Conservation (phyloP, 345 rosid species). For the Salix dunnii region DNA sequence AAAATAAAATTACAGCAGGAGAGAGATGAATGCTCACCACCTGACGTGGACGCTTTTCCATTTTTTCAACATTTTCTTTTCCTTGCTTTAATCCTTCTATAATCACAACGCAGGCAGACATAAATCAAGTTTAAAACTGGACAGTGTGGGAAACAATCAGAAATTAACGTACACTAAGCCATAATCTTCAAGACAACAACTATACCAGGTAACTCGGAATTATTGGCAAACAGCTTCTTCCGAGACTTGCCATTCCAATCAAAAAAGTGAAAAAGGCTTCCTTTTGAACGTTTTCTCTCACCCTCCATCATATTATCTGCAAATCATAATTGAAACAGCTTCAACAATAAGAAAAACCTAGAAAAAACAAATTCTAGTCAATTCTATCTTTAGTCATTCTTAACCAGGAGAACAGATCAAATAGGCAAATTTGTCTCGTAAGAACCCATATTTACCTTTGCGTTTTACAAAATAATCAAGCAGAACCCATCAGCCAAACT, state of each 20-base stretch:
- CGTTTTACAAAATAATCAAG: not conserved
- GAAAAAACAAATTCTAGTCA: not conserved
- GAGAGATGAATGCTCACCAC: conserved; percentile 34
- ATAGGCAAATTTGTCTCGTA: not conserved
- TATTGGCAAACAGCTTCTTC: conserved; percentile 62
- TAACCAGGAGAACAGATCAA: not conserved
- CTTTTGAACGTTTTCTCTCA: conserved; percentile 63
- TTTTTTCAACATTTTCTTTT: conserved; percentile 36
- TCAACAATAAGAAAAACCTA: conserved; percentile 2
- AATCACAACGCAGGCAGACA: conserved; percentile 4
- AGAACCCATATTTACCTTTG: not conserved
- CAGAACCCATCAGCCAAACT: not conserved
- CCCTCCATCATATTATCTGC: conserved; percentile 58
- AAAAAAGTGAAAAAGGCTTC: conserved; percentile 65
- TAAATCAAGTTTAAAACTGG: not conserved
- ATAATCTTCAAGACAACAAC: not conserved
- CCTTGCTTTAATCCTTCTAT: conserved; percentile 45
- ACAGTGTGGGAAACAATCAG: not conserved
- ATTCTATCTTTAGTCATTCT: not conserved
- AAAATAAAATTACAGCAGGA: conserved; percentile 1
- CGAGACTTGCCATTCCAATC: conserved; percentile 87
- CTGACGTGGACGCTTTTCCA: conserved; percentile 30
- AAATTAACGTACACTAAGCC: not conserved
- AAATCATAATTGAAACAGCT: conserved; percentile 19
- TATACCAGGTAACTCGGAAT: conserved; percentile 44